phyloP scores from a whole-genome alignment of 768 basidiomycete species.

The Krasilnikovozyma curviuscula region DNA sequence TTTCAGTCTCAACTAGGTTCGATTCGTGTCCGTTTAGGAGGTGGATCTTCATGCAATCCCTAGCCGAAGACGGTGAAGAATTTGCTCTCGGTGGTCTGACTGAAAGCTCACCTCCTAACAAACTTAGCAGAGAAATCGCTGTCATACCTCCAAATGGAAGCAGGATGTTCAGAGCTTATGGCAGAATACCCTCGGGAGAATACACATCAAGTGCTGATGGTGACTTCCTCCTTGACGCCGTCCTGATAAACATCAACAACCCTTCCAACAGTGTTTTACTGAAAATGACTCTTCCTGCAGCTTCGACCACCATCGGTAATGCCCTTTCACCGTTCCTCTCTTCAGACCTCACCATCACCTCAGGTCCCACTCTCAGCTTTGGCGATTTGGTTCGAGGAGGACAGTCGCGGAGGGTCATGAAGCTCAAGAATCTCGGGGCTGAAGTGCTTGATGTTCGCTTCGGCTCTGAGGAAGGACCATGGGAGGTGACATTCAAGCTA shows the following conservation, averaged over 20 bases:
- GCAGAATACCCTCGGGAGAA: too few species aligned
- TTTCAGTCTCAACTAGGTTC: too few species aligned
- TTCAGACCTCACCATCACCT: slow-evolving; percentile 20
- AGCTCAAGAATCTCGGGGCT: slow-evolving; percentile 21
- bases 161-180: too few species aligned
- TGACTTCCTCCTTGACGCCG: slow-evolving; percentile 21
- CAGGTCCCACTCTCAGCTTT: slow-evolving; percentile 20
- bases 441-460: slow-evolving; percentile 21
- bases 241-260: slow-evolving; percentile 20
- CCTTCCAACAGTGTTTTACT: slow-evolving; percentile 21
- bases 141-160: too few species aligned
- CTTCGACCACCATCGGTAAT: slow-evolving; percentile 14
- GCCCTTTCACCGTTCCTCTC: too few species aligned
- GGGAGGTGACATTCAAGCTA: slow-evolving; percentile 22
- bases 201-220: too few species aligned
- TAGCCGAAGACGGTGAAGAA: too few species aligned
- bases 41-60: too few species aligned
- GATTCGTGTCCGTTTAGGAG: too few species aligned
- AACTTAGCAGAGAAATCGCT: too few species aligned
- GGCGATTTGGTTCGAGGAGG: slow-evolving; percentile 21
- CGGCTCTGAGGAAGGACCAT: slow-evolving; percentile 15
- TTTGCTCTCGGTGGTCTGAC: too few species aligned
- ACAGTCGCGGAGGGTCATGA: slow-evolving; percentile 20
- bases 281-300: slow-evolving; percentile 15
- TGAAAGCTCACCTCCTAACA: too few species aligned